Percentiles rank a stretch among this genome's conserved stretches.
Evolutionary conservation across 2,329 filamentous ascomycete genomes (phyloP).

Genomic region (Colletotrichum coccodes): DNA sequence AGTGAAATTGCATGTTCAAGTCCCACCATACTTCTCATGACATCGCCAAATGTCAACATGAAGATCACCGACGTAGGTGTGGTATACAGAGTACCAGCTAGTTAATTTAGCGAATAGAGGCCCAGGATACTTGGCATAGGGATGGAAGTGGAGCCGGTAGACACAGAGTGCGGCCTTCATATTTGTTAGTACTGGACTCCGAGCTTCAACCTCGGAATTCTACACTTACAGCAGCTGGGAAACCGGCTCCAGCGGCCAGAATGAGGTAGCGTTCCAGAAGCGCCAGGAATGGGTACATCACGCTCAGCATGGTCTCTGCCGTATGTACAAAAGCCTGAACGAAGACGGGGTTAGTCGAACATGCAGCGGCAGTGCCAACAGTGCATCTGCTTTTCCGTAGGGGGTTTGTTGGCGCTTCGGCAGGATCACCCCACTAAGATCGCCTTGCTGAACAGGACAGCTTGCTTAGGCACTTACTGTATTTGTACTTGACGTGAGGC

Average conservation of each 20-base stretch:
- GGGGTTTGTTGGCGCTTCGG: no score
- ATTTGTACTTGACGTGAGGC: constrained; percentile 6
- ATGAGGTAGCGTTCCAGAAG: not conserved
- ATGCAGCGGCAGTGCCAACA: not conserved
- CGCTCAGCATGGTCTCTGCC: not conserved
- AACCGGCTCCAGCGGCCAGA: not conserved
- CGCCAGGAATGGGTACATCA: not conserved
- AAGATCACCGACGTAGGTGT: constrained; percentile 14
- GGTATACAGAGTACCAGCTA: constrained; percentile 13
- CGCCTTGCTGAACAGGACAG: not conserved
- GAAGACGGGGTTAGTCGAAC: not conserved
- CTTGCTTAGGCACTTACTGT: not conserved
- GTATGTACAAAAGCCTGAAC: not conserved
- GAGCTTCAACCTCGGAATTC: not conserved
- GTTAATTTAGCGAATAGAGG: constrained; percentile 15
- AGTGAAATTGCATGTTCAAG: not conserved
- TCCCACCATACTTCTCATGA: constrained; percentile 12
- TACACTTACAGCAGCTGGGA: not conserved
- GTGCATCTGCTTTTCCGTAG: not conserved
- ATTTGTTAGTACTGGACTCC: not conserved
- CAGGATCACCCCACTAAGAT: not conserved
- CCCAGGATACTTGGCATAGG: constrained; percentile 21
- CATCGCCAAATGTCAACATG: constrained; percentile 23
- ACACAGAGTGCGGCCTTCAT: not conserved
- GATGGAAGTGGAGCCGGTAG: constrained; percentile 12